Evolutionary conservation across 75 land plant species (phyloP).

Genomic region (Larix kaempferi): DNA sequence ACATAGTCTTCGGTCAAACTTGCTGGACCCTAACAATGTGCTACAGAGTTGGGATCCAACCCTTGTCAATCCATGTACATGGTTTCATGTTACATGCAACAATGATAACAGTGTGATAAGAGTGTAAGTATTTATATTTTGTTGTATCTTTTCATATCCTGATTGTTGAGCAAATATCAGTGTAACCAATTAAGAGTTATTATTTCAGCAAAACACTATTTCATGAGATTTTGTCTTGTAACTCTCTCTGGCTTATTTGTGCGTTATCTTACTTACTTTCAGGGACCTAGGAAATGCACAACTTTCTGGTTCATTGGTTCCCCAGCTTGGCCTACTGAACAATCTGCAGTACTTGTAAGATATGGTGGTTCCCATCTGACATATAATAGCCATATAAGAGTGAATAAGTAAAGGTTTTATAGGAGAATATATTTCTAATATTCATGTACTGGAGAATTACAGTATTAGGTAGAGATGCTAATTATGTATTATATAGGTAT

Average conservation of each 20-base stretch:
- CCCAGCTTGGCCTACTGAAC: constrained; percentile 74
- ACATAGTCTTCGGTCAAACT: constrained; percentile 49
- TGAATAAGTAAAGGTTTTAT: background rate
- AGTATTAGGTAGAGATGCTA: too few relatives aligned
- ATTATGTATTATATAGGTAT: too few relatives aligned
- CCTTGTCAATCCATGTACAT: constrained; percentile 97
- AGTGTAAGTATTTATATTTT: constrained; percentile 62
- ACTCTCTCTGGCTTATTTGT: background rate
- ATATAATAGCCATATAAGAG: too few relatives aligned
- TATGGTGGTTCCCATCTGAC: background rate
- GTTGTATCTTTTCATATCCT: background rate
- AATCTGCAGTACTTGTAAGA: constrained; percentile 91
- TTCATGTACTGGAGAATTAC: too few relatives aligned
- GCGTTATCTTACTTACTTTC: constrained; percentile 7
- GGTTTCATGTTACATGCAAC: constrained; percentile 98
- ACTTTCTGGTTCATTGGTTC: constrained; percentile 75
- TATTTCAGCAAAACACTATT: background rate
- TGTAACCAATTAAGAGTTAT: constrained; percentile 11
- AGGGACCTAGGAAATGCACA: constrained; percentile 95
- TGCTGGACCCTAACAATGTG: constrained; percentile 80
- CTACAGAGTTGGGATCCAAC: constrained; percentile 99
- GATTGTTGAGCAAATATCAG: background rate
- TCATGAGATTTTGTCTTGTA: background rate
- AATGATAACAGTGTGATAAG: constrained; percentile 79
- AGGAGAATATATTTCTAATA: too few relatives aligned